phyloP scores from a whole-genome alignment of 495 filamentous ascomycete species.

The Letharia lupina region DNA sequence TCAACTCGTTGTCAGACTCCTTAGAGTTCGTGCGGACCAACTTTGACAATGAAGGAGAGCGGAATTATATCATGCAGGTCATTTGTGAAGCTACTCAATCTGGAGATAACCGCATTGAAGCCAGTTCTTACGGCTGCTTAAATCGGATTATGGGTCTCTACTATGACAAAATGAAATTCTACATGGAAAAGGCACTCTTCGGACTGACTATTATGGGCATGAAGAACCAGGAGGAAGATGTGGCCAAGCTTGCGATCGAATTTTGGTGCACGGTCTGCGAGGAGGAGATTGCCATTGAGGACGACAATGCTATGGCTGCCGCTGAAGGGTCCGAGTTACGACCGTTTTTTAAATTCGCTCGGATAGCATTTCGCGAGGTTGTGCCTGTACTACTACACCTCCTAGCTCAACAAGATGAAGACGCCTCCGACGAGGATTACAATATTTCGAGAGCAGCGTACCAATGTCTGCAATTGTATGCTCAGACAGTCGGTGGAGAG shows the following conservation, averaged over 20 bases:
- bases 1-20: constrained; percentile 91
- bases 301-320: constrained; percentile 77
- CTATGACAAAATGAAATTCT: constrained; percentile 99
- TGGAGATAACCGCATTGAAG: constrained; percentile 77
- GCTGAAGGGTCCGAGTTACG: constrained; percentile 74
- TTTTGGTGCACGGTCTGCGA: constrained; percentile 99
- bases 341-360: constrained; percentile 84
- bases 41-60: constrained; percentile 97
- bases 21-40: constrained; percentile 95
- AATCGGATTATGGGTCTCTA: constrained; percentile 98
- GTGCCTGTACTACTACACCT: constrained; percentile 82
- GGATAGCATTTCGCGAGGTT: constrained; percentile 83
- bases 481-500: constrained; percentile 74
- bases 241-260: constrained; percentile 93
- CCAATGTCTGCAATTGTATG: constrained; percentile 90
- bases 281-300: constrained; percentile 93
- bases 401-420: constrained; percentile 94
- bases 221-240: constrained; percentile 96
- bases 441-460: constrained; percentile 92
- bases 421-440: constrained; percentile 93
- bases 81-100: constrained; percentile 95
- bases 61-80: constrained; percentile 99
- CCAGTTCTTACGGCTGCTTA: constrained; percentile 89
- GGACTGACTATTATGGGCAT: constrained; percentile 98
- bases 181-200: constrained; percentile 99